A percentile compares a stretch with the other conserved stretches of the same genome.
Conservation (phyloP, 495 filamentous ascomycete species). For the Annulohypoxylon moriforme region DNA sequence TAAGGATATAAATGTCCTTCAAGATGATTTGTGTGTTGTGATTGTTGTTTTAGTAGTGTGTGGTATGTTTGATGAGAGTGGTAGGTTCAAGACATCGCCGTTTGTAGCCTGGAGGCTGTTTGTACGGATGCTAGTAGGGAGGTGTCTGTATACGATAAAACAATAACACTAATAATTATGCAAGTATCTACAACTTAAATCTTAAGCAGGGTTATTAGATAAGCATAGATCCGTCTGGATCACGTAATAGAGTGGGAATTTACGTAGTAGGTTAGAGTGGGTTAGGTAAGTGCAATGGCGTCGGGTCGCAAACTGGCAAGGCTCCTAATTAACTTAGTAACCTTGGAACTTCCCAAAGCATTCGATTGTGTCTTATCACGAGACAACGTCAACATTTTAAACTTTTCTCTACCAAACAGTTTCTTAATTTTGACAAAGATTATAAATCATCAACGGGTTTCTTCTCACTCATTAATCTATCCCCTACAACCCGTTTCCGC, state of each 20-base stretch:
- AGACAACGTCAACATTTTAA: background rate
- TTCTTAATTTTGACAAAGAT: background rate
- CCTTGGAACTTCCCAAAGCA: constrained; percentile 7
- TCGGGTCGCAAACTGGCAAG: constrained; percentile 21
- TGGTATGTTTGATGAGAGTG: background rate
- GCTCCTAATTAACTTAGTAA: background rate
- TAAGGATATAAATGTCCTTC: constrained; percentile 19
- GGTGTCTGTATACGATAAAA: background rate
- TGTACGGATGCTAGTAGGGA: background rate
- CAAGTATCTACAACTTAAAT: background rate
- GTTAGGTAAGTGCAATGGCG: constrained; percentile 11
- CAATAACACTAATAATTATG: background rate
- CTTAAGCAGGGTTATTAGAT: background rate
- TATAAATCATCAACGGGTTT: background rate
- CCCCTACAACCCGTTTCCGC: background rate
- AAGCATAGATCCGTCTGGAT: background rate
- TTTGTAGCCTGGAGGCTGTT: background rate
- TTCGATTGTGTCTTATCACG: constrained; percentile 23
- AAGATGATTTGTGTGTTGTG: background rate
- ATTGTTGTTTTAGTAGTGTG: background rate
- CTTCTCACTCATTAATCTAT: background rate
- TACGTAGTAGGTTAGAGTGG: background rate
- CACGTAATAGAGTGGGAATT: background rate
- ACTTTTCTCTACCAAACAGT: background rate
- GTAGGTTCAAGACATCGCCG: background rate